A percentile compares a stretch with the other conserved stretches of the same genome.
Conservation (phyloP, 176 grass and related monocot genomes). For the Phyllostachys edulis region DNA sequence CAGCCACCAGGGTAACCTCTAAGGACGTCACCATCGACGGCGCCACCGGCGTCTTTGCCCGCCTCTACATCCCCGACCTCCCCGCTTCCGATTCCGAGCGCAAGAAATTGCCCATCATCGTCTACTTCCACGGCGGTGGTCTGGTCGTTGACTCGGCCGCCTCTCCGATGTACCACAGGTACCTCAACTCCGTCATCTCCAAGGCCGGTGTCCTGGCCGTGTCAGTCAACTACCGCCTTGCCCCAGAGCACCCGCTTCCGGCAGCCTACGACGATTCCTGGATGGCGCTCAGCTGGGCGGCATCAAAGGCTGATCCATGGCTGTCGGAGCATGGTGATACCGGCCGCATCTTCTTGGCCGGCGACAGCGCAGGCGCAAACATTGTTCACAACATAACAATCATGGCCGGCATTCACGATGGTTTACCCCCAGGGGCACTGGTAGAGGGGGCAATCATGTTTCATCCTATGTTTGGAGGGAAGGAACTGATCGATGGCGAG, state of each 20-base stretch:
- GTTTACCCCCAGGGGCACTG: not conserved
- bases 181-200: slow-evolving; percentile 39
- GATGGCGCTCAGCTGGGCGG: slow-evolving; percentile 44
- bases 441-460: slow-evolving; percentile 42
- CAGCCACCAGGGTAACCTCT: slow-evolving; percentile 41
- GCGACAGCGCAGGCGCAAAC: slow-evolving; percentile 54
- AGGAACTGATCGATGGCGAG: slow-evolving; percentile 21
- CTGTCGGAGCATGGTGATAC: slow-evolving; percentile 43
- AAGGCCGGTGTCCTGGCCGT: slow-evolving; percentile 40
- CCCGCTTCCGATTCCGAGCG: not conserved
- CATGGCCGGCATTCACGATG: not conserved
- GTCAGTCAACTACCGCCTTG: slow-evolving; percentile 64
- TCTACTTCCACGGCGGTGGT: slow-evolving; percentile 60
- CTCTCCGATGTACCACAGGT: slow-evolving; percentile 25
- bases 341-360: slow-evolving; percentile 38
- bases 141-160: slow-evolving; percentile 43
- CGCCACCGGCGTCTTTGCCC: slow-evolving; percentile 31
- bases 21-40: slow-evolving; percentile 57
- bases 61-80: slow-evolving; percentile 51
- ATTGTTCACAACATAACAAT: slow-evolving; percentile 45
- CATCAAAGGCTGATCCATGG: slow-evolving; percentile 39
- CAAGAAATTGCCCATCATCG: slow-evolving; percentile 46
- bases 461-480: slow-evolving; percentile 50
- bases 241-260: slow-evolving; percentile 58
- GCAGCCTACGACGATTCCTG: slow-evolving; percentile 51